Conservation (phyloP, 805 yeast species). For the Debaryomyces prosopidis region DNA sequence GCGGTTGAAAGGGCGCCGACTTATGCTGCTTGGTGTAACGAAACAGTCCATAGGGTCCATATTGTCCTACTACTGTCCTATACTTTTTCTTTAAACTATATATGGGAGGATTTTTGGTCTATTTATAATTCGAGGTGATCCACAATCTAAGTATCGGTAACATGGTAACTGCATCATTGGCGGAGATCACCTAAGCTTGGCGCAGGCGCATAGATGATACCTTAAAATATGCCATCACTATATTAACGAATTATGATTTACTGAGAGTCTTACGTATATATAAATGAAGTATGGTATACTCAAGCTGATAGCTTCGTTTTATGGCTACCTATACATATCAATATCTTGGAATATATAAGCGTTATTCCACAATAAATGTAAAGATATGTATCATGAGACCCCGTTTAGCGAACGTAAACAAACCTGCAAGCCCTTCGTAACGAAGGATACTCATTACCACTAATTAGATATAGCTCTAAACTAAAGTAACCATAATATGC, state of each 20-base stretch:
- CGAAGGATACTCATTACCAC: neutral
- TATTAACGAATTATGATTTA: too few species aligned
- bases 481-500: too few species aligned
- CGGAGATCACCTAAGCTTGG: neutral
- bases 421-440: neutral
- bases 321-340: neutral
- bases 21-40: neutral
- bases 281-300: neutral
- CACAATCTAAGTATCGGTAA: neutral
- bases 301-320: neutral
- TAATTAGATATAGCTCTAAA: too few species aligned
- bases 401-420: neutral
- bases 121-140: neutral
- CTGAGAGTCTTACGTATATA: too few species aligned
- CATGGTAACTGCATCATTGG: neutral
- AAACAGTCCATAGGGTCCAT: neutral
- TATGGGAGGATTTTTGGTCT: neutral
- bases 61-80: neutral
- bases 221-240: neutral
- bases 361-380: neutral
- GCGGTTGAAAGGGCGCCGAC: neutral
- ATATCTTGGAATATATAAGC: neutral
- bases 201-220: neutral
- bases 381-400: neutral
- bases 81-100: neutral